Evolutionary conservation across 2,329 filamentous ascomycete genomes (phyloP).

Genomic region (Malbranchea zuffiana): DNA sequence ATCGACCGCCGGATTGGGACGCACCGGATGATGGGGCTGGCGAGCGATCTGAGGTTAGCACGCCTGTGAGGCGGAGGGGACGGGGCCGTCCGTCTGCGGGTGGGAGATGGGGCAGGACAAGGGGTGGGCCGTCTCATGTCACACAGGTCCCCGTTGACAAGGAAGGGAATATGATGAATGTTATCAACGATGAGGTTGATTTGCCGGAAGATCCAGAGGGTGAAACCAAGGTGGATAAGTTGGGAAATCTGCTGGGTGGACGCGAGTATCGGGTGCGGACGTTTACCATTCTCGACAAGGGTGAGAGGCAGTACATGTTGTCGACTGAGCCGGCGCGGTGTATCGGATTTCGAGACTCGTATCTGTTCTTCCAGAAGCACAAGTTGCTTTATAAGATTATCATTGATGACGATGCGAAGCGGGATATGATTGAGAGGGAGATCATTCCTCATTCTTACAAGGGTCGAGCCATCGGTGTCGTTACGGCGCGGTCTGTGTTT

Average conservation of each 20-base stretch:
- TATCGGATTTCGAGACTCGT: slow-evolving; percentile 94
- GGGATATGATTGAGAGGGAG: slow-evolving; percentile 86
- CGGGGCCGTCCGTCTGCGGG: slow-evolving; percentile 47
- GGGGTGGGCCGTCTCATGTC: slow-evolving; percentile 61
- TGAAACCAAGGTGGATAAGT: slow-evolving; percentile 85
- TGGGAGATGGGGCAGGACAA: slow-evolving; percentile 61
- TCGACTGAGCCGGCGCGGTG: slow-evolving; percentile 95
- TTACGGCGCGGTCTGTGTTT: slow-evolving; percentile 92
- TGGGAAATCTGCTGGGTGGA: slow-evolving; percentile 68
- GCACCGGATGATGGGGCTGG: slow-evolving; percentile 41
- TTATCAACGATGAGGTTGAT: slow-evolving; percentile 82
- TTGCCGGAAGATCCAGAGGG: slow-evolving; percentile 79
- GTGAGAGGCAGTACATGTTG: slow-evolving; percentile 87
- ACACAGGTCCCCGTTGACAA: slow-evolving; percentile 83
- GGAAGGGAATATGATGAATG: slow-evolving; percentile 82
- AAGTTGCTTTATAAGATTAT: slow-evolving; percentile 96
- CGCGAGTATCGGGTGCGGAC: slow-evolving; percentile 92
- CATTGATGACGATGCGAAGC: slow-evolving; percentile 93
- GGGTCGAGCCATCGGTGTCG: slow-evolving; percentile 89
- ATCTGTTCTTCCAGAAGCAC: slow-evolving; percentile 98
- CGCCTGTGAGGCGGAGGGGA: slow-evolving; percentile 50
- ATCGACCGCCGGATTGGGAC: slow-evolving; percentile 70
- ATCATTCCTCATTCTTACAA: slow-evolving; percentile 98
- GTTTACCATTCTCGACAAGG: slow-evolving; percentile 78
- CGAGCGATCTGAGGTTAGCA: slow-evolving; percentile 32